Conservation (phyloP, 345 rosid species). For the Arabis hirsuta region DNA sequence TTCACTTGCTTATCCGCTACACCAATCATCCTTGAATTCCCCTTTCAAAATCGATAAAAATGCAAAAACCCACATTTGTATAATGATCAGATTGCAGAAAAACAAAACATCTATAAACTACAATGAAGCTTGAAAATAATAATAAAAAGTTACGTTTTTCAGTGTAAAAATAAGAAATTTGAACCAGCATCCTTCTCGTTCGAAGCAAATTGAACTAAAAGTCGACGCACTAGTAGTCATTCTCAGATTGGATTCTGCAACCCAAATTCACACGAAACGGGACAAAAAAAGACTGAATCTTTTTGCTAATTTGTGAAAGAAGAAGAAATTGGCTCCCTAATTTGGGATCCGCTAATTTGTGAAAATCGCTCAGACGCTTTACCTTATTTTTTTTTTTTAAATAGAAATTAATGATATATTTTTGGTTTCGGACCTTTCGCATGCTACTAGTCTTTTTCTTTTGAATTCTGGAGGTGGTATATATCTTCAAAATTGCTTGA, state of each 20-base stretch:
- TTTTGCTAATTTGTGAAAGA: neutral
- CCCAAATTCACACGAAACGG: neutral
- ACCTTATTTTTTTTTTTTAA: too few species aligned
- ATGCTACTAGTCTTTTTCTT: too few species aligned
- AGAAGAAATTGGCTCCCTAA: neutral
- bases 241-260: slow-evolving; percentile 17
- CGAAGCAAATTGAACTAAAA: slow-evolving; percentile 35
- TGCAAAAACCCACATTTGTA: slow-evolving; percentile 2
- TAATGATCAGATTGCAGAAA: neutral
- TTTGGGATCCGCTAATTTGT: too few species aligned
- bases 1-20: slow-evolving; percentile 41
- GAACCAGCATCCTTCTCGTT: slow-evolving; percentile 44
- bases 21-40: slow-evolving; percentile 44
- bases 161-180: neutral
- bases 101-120: too few species aligned
- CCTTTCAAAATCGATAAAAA: neutral
- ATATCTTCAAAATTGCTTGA: too few species aligned
- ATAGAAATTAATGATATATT: too few species aligned
- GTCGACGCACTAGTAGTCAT: slow-evolving; percentile 39
- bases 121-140: too few species aligned
- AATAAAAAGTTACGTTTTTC: too few species aligned
- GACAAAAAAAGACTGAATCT: neutral
- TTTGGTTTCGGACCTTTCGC: too few species aligned
- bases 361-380: too few species aligned
- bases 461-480: too few species aligned